These are phyloP conservation scores for Pelargonium citronellum DNA, from an alignment of 441 rosid species.

Conservation along the genomic window DNA sequence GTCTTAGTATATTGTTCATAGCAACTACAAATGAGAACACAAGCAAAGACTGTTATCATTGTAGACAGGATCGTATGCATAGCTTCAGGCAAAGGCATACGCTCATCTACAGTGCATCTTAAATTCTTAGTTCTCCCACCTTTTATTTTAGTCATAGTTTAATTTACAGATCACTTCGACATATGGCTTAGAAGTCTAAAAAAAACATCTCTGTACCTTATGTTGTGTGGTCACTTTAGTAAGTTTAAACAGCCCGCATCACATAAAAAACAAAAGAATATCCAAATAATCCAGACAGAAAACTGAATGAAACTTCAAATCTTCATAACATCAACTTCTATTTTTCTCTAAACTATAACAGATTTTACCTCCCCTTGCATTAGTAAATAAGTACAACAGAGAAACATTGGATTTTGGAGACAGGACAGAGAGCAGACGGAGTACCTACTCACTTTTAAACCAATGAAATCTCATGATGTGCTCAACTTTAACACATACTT, in stretches of 20 bases:
- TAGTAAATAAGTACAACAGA: not conserved
- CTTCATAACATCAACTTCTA: not conserved
- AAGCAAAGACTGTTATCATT: not conserved
- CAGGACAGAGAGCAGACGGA: no score
- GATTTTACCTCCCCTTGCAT: not conserved
- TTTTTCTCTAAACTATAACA: not conserved
- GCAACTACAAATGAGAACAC: conserved; percentile 2
- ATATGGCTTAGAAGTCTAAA: not conserved
- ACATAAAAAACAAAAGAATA: not conserved
- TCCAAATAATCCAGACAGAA: not conserved
- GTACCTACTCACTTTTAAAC: no score
- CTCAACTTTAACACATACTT: no score
- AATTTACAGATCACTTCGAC: not conserved
- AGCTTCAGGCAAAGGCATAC: not conserved
- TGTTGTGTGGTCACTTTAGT: not conserved
- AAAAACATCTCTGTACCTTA: not conserved
- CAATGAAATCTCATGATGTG: no score
- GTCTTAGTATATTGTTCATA: not conserved
- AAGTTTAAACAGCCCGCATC: not conserved
- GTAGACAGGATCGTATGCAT: not conserved
- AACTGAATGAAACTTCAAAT: not conserved
- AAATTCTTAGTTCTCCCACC: not conserved
- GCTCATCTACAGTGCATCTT: not conserved
- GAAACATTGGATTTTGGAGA: not conserved
- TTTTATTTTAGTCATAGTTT: not conserved